phyloP scores from a whole-genome alignment of 352 stramenopile species.

The Globisporangium solare region DNA sequence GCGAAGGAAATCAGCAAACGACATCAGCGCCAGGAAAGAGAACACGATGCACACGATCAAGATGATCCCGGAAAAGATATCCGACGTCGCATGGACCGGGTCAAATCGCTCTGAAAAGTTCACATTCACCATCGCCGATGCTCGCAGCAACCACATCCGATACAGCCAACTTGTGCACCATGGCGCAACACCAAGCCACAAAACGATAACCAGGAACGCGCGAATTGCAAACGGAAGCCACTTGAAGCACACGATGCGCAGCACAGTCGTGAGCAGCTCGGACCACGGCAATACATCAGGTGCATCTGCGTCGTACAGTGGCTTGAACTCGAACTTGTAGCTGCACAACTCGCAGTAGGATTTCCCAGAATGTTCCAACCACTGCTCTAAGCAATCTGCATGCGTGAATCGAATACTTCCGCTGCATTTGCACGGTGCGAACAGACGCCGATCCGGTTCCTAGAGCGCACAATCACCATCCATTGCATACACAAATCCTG shows the following conservation, averaged over 20 bases:
- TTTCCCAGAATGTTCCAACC: constrained; percentile 90
- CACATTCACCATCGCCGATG: constrained; percentile 80
- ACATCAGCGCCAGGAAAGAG: constrained; percentile 94
- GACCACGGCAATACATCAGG: constrained; percentile 84
- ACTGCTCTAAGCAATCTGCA: constrained; percentile 93
- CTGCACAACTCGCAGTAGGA: constrained; percentile 92
- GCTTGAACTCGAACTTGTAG: constrained; percentile 90
- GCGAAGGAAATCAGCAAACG: constrained; percentile 90
- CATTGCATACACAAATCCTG: background rate
- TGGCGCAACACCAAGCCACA: constrained; percentile 89
- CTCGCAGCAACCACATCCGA: constrained; percentile 90
- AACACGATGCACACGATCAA: constrained; percentile 91
- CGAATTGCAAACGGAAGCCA: constrained; percentile 88
- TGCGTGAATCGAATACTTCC: constrained; percentile 93
- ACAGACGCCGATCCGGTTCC: constrained; percentile 69
- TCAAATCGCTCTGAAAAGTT: constrained; percentile 81
- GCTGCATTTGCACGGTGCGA: constrained; percentile 92
- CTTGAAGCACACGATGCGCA: constrained; percentile 72
- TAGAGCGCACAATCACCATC: constrained; percentile 10
- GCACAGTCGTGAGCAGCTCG: constrained; percentile 84
- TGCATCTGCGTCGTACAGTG: constrained; percentile 85
- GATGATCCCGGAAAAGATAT: constrained; percentile 89
- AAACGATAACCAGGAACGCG: constrained; percentile 57
- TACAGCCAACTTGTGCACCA: constrained; percentile 93
- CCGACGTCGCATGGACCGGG: constrained; percentile 55